Evolutionary conservation across 1,284 basidiomycete genomes (phyloP).

Genomic region (Neolentinus lepideus): DNA sequence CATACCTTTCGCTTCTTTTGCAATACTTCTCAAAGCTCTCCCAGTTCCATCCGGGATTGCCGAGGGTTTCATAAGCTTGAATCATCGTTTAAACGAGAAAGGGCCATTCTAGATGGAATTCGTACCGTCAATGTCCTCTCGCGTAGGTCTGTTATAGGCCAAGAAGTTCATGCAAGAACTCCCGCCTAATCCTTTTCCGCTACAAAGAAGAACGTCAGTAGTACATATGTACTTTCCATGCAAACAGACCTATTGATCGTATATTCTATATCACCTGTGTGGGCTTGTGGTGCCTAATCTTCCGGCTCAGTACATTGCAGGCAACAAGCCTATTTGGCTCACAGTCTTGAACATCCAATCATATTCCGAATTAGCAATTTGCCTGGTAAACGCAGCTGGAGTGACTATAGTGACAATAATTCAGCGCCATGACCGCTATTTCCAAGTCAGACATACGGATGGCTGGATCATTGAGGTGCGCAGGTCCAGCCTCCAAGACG

Average conservation of each 20-base stretch:
- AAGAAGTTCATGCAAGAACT: slow-evolving; percentile 13
- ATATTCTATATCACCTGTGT: neutral
- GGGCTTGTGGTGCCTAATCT: slow-evolving; percentile 7
- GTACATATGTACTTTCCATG: neutral
- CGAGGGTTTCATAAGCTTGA: slow-evolving; percentile 11
- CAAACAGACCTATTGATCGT: neutral
- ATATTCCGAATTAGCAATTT: slow-evolving; percentile 20
- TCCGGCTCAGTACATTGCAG: neutral
- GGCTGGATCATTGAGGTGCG: slow-evolving; percentile 17
- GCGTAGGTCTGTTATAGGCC: slow-evolving; percentile 9
- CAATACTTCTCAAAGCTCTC: slow-evolving; percentile 8
- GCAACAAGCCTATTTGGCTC: neutral
- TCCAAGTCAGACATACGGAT: slow-evolving; percentile 14
- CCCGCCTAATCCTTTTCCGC: slow-evolving; percentile 9
- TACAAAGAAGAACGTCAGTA: neutral
- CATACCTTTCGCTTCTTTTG: slow-evolving; percentile 10
- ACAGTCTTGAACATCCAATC: slow-evolving; percentile 23
- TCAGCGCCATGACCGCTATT: neutral
- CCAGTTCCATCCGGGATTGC: slow-evolving; percentile 17
- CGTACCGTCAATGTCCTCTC: slow-evolving; percentile 9
- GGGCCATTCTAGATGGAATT: neutral
- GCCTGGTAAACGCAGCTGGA: slow-evolving; percentile 18
- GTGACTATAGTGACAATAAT: slow-evolving; percentile 13
- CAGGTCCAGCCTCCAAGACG: slow-evolving; percentile 25
- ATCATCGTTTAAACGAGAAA: neutral